phyloP scores from a whole-genome alignment of 176 grass and related monocot species.

The Musa troglodytarum region DNA sequence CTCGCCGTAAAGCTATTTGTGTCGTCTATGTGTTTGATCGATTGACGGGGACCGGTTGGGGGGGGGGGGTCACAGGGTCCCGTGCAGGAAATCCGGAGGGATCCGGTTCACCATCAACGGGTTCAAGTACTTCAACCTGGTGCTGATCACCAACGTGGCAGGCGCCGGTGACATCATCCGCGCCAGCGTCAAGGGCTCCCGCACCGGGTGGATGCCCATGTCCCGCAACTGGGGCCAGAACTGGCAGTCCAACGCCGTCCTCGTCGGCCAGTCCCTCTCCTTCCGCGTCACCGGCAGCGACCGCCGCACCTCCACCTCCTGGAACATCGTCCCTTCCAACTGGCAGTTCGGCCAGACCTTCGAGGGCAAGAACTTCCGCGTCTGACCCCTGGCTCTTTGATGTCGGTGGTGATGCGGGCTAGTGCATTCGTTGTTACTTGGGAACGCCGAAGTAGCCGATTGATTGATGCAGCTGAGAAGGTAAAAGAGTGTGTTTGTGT shows the following conservation, averaged over 20 bases:
- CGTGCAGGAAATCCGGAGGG: conserved; percentile 7
- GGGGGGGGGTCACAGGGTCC: not conserved
- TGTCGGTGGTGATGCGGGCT: no score
- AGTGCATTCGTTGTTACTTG: no score
- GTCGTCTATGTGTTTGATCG: no score
- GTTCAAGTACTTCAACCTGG: conserved; percentile 68
- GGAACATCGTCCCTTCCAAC: conserved; percentile 39
- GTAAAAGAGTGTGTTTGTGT: not conserved
- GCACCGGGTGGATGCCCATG: conserved; percentile 65
- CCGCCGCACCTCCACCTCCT: conserved; percentile 54
- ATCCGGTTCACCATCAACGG: conserved; percentile 11
- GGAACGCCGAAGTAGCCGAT: no score
- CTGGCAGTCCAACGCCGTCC: conserved; percentile 65
- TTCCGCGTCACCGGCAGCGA: conserved; percentile 71
- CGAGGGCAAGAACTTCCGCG: conserved; percentile 72
- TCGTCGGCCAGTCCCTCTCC: conserved; percentile 56
- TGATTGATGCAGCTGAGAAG: no score
- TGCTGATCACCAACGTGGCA: conserved; percentile 74
- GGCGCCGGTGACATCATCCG: conserved; percentile 59
- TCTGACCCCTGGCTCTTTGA: conserved; percentile 16
- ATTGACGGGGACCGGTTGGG: not conserved
- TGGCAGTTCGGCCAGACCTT: conserved; percentile 86
- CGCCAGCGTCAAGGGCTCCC: conserved; percentile 42
- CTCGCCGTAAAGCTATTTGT: not conserved
- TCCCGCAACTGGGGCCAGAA: conserved; percentile 92